These are phyloP conservation scores for Colletotrichum endophyticum DNA, from an alignment of 2,329 filamentous ascomycete species.

Conservation along the genomic window DNA sequence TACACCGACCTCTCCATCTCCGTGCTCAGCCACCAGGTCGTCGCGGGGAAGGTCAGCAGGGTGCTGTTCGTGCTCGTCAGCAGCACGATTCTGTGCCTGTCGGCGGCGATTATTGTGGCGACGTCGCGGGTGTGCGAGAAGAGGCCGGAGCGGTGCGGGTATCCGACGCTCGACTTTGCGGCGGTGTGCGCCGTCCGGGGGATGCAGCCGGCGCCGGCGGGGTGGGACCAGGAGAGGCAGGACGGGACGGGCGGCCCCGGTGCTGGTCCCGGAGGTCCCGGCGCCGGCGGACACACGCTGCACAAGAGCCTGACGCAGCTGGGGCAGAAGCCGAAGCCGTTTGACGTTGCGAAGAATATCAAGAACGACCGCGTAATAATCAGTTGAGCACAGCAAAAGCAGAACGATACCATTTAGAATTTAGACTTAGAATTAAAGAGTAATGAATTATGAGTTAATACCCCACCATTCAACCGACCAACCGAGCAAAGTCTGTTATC, in stretches of 20 bases:
- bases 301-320: slow-evolving; percentile 7
- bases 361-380: slow-evolving; percentile 13
- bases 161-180: slow-evolving; percentile 15
- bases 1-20: slow-evolving; percentile 13
- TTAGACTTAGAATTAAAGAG: not conserved
- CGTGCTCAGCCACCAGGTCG: slow-evolving; percentile 12
- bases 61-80: not conserved
- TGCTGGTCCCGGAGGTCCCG: not conserved
- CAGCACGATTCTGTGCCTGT: not conserved
- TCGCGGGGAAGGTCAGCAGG: slow-evolving; percentile 9
- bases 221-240: not conserved
- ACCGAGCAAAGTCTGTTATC: not conserved
- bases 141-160: slow-evolving; percentile 13
- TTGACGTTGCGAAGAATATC: slow-evolving; percentile 8
- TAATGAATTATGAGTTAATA: not conserved
- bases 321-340: slow-evolving; percentile 5
- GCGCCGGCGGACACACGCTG: not conserved
- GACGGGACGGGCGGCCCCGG: not conserved
- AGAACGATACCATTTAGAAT: not conserved
- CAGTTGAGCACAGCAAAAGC: not conserved
- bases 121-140: slow-evolving; percentile 7
- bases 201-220: not conserved
- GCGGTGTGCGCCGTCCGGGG: slow-evolving; percentile 12
- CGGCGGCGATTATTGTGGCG: not conserved
- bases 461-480: not conserved